Evolutionary conservation across 2,329 filamentous ascomycete genomes (phyloP).

Genomic region (Alternaria sp.): DNA sequence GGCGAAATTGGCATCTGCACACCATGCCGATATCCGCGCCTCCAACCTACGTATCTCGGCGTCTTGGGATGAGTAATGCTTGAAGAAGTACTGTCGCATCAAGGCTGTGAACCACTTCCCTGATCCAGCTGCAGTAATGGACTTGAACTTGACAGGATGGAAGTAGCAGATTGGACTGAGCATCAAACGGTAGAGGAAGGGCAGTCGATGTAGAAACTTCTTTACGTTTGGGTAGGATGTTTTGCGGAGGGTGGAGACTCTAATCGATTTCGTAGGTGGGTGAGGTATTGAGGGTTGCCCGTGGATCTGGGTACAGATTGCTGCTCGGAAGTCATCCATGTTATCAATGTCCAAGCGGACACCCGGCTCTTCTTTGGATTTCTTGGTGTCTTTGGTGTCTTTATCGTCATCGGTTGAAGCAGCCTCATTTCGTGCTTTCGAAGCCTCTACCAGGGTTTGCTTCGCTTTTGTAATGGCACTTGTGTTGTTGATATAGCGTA

Average conservation of each 20-base stretch:
- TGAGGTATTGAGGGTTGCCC: constrained; percentile 59
- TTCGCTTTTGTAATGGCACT: constrained; percentile 43
- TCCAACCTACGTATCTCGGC: constrained; percentile 58
- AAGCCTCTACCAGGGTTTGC: constrained; percentile 35
- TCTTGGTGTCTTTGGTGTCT: constrained; percentile 22
- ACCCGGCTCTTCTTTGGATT: constrained; percentile 7
- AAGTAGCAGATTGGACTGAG: constrained; percentile 62
- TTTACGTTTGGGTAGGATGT: constrained; percentile 54
- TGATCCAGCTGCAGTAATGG: constrained; percentile 60
- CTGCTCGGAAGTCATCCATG: constrained; percentile 56
- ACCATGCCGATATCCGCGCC: constrained; percentile 59
- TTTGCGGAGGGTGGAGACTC: constrained; percentile 60
- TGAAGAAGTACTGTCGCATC: constrained; percentile 60
- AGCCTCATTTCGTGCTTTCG: constrained; percentile 37
- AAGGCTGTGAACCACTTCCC: constrained; percentile 61
- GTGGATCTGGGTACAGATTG: constrained; percentile 61
- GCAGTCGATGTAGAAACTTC: constrained; percentile 59
- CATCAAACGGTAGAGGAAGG: constrained; percentile 59
- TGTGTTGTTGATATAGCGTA: constrained; percentile 47
- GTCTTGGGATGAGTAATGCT: constrained; percentile 56
- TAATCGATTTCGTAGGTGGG: constrained; percentile 59
- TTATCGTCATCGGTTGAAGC: constrained; percentile 37
- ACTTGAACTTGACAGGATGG: constrained; percentile 61
- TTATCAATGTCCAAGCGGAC: constrained; percentile 51
- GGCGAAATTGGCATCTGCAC: constrained; percentile 63